Percentiles rank a stretch among this genome's conserved stretches.
phyloP scores from a whole-genome alignment of 345 rosid genomes.

The Euphorbia pulcherrima region DNA sequence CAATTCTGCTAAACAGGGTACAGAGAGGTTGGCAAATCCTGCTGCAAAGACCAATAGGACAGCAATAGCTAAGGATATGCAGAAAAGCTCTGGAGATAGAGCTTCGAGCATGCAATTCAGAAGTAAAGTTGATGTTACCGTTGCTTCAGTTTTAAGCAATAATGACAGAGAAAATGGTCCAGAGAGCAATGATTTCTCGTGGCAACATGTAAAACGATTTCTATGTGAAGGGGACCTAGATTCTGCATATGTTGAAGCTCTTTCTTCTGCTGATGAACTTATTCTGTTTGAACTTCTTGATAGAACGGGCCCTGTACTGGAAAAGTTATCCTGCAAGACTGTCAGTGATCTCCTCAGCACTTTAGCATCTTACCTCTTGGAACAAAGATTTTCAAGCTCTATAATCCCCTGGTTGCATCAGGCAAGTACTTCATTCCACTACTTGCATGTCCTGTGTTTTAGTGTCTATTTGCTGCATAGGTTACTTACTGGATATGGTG shows the following conservation, averaged over 20 bases:
- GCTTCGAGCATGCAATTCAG: slow-evolving; percentile 29
- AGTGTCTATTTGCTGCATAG: background rate
- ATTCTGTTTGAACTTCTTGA: slow-evolving; percentile 73
- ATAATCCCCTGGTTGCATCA: slow-evolving; percentile 89
- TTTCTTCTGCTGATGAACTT: slow-evolving; percentile 59
- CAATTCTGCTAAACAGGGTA: slow-evolving; percentile 40
- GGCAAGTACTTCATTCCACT: slow-evolving; percentile 41
- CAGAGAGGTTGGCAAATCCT: slow-evolving; percentile 40
- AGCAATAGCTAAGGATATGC: slow-evolving; percentile 39
- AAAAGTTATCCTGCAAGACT: slow-evolving; percentile 60
- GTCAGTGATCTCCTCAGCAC: slow-evolving; percentile 57
- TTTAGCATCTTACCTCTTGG: slow-evolving; percentile 56
- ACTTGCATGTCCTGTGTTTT: background rate
- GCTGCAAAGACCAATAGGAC: slow-evolving; percentile 33
- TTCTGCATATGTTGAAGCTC: slow-evolving; percentile 76
- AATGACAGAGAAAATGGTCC: slow-evolving; percentile 34
- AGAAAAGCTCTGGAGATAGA: slow-evolving; percentile 41
- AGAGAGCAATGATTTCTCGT: slow-evolving; percentile 36
- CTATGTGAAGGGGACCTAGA: slow-evolving; percentile 65
- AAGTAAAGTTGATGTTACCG: slow-evolving; percentile 36
- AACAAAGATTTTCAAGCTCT: slow-evolving; percentile 56
- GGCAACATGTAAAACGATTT: slow-evolving; percentile 56
- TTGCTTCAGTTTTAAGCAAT: slow-evolving; percentile 30
- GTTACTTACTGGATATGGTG: background rate
- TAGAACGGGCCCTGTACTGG: slow-evolving; percentile 81